Evolutionary conservation across 371 early-diverging fungal species (phyloP), one percentile per base, ranked within the genome.

Genomic region (Rhizopus stolonifer): DNA sequence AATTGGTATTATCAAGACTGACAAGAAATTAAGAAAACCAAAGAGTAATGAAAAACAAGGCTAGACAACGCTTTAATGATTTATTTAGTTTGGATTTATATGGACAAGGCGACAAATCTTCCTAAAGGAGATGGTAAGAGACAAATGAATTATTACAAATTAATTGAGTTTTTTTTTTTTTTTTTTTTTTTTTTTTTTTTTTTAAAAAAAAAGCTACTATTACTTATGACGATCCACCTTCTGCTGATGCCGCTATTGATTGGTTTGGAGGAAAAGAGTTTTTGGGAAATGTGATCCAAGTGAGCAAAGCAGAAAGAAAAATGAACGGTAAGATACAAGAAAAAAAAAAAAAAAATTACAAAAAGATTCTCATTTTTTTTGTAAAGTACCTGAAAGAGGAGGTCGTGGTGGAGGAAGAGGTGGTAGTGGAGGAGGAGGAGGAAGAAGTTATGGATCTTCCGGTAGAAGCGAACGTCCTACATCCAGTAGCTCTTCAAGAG

Each of bases 41-140:
- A 88, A 83, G 52, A 82, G 82, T 81, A 74, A 53, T 32, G 10
- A 8, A 33, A 5, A 15, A 23, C 11, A 19, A 31, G 31, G 36
- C 18, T 7, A 23, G 2, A 26, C 26, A 17, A 31, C 9, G 14
- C 38, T 14, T 25, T 46, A 46, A 45, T 19, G 9, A 3, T 54
- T n/a, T 42, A 17, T 45, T 22, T 58, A 81, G 82, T 88, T 49
- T 87, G 86, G 79, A 74, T 88, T 43, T 88, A 88, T 61, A 54
- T 61, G 21, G 87, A 88, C 60, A 80, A 80, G 57, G 58, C 65
- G 1, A 77, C 85, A 0, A 77, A 80, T 13, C 46, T 64, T 32
- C 84, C 86, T 8, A 88, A 88, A 60, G 89, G 89, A 21, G 89
- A 88, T 78, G 89, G 80, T 78, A 75, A 54, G 45, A 11, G n/a